A percentile compares a stretch with the other conserved stretches of the same genome.
These are phyloP conservation scores for Schizosaccharomyces lindneri DNA, from an alignment of 805 yeast species.

Conservation along the genomic window DNA sequence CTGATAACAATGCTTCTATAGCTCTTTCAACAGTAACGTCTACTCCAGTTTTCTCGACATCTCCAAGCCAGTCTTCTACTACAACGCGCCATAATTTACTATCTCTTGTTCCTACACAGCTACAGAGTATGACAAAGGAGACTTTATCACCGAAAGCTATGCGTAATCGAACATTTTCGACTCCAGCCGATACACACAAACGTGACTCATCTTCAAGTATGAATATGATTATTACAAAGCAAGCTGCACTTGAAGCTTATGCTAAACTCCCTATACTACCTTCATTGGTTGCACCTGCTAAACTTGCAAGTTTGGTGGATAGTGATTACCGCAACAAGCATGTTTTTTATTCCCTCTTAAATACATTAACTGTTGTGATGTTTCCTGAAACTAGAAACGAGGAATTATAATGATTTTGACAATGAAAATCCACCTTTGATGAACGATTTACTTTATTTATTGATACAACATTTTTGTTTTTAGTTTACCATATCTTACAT, in stretches of 20 bases:
- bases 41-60: neutral
- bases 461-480: too few species aligned
- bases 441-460: too few species aligned
- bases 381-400: neutral
- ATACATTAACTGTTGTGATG: neutral
- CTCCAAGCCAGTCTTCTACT: neutral
- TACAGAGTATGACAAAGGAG: neutral
- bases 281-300: neutral
- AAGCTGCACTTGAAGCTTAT: neutral
- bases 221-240: neutral
- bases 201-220: neutral
- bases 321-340: neutral
- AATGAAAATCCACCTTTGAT: too few species aligned
- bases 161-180: neutral
- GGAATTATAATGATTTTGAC: neutral
- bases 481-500: too few species aligned
- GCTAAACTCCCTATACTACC: neutral
- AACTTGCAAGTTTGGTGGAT: neutral
- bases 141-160: neutral
- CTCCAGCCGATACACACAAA: neutral
- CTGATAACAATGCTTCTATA: neutral
- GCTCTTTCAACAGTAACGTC: neutral
- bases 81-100: neutral
- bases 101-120: neutral
- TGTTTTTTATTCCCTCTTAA: neutral